Evolutionary conservation across 176 grass and related monocot species (phyloP), one percentile per base, ranked within the genome.

Genomic region (Oryza punctata): DNA sequence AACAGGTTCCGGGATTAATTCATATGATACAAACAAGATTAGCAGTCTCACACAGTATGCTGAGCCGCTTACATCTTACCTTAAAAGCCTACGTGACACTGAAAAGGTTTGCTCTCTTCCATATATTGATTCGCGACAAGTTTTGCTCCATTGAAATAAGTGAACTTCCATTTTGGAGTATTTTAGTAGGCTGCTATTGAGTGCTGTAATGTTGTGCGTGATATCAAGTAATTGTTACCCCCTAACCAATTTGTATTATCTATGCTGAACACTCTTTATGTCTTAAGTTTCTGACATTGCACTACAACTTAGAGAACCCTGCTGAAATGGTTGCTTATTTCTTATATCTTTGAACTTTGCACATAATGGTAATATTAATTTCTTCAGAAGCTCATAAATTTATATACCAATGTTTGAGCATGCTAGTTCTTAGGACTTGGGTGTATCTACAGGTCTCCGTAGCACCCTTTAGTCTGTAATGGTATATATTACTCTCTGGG

Each of bases 1-100:
- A 63, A 84, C 96, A 30, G 96, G 96, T 65, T 96, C 93, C 18
- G 96, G 93, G 80, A 89, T 99, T 89, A 81, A 96, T 85, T 94
- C 89, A 28, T 92, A 63, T 74, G 91, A 99, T 83, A 87, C 91
- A 23, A 99, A 94, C 72, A 89, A 90, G 80, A 88, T 99, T 63
- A 78, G 74, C 69, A 94, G 93, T 85, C 85, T 99, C 68, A 75
- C 87, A 64, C 89, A 96, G 81, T 96, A 99, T 87, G 81, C 77
- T 73, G 87, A 90, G 64, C 96, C 96, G 6, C 91, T 99, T 66
- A 90, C 83, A 46, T 85, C 67, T 85, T 92, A 94, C 79, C 97
- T 96, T 52, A 85, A 94, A 84, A 72, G 73, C 66, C 88, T 99
- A 69, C 78, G 87, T 21, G 91, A 84, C 24, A 18, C 72, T 18